Evolutionary conservation across 331 rosid species (phyloP), one percentile per base, ranked within the genome.

Genomic region (Cydonia oblonga): DNA sequence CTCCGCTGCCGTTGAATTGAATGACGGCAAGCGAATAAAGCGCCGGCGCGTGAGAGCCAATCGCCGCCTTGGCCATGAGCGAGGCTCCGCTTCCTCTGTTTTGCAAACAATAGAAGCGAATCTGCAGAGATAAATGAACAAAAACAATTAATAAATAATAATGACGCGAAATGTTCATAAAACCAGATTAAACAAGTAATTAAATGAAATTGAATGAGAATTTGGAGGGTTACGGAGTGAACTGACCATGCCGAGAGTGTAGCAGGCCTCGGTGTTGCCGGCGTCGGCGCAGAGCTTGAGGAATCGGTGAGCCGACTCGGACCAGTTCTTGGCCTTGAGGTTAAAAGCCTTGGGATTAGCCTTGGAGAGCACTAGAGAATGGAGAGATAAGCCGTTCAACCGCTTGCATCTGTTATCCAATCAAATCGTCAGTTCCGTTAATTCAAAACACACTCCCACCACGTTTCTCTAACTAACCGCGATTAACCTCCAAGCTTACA

Each of bases 1-100:
- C 99, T 0, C 99, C 97, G 80, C 99, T 95, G 25, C 99, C 99
- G 83, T 95, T 95, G 83, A 95, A 95, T 77, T 95, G 99, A 46
- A 95, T 82, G 3, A 95, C 97, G 1, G 97, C 96, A 0, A 95
- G 93, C 6, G 99, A 90, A 79, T 95, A 95, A 0, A 95, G 81
- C 0, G 99, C 96, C 68, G 82, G 90, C 73, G 96, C 99, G 92
- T 95, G 91, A 24, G 96, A 92, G 28, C 77, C 69, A 75, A 95
- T 89, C 70, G 99, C 99, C 2, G 97, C 99, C 84, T 91, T 95
- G 10, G 99, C 99, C 91, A 95, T 87, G 4, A 91, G 69, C 29
- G 99, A 91, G 1, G 99, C 99, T 6, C 99, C 99, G 76, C 90
- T 90, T 5, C 97, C 97, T 81, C 96, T 75, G 78, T 86, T 88